Conservation (phyloP, 768 basidiomycete genomes). For the Boletus sensibilis region DNA sequence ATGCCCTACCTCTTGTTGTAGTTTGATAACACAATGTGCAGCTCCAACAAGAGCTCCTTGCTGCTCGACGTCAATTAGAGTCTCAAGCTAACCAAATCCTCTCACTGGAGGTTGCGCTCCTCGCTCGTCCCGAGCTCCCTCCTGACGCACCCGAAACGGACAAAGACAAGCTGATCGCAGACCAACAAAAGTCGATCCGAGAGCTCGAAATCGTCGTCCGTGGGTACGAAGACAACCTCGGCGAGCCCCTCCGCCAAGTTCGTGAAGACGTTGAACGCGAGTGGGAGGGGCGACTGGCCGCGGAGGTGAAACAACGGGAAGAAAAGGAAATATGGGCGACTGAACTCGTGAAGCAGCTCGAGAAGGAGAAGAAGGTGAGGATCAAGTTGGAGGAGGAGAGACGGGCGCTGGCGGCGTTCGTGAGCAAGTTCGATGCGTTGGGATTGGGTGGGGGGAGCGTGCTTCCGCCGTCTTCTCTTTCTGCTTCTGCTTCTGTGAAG, state of each 20-base stretch:
- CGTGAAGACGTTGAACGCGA: conserved; percentile 75
- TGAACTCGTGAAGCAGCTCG: conserved; percentile 72
- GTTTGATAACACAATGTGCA: conserved; percentile 25
- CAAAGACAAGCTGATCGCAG: conserved; percentile 71
- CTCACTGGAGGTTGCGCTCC: conserved; percentile 75
- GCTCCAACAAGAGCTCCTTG: conserved; percentile 87
- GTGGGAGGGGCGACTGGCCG: conserved; percentile 60
- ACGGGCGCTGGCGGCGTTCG: conserved; percentile 74
- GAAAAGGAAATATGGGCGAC: conserved; percentile 73
- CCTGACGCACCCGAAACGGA: conserved; percentile 65
- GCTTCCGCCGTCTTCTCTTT: conserved; percentile 31
- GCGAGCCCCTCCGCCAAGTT: conserved; percentile 62
- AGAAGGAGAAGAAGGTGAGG: conserved; percentile 75
- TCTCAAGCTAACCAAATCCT: conserved; percentile 82
- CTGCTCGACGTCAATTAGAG: conserved; percentile 73
- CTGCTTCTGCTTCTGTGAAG: neutral
- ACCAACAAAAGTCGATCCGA: conserved; percentile 71
- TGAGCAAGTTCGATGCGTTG: conserved; percentile 76
- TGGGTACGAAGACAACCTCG: conserved; percentile 73
- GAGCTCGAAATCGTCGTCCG: conserved; percentile 73
- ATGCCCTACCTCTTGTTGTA: neutral
- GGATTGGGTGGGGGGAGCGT: conserved; percentile 45
- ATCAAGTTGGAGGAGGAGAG: conserved; percentile 74
- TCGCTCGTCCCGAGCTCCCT: conserved; percentile 65
- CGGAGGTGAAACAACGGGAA: conserved; percentile 56